These are phyloP conservation scores for Galerina marginata DNA, from an alignment of 768 basidiomycete species.

Conservation along the genomic window DNA sequence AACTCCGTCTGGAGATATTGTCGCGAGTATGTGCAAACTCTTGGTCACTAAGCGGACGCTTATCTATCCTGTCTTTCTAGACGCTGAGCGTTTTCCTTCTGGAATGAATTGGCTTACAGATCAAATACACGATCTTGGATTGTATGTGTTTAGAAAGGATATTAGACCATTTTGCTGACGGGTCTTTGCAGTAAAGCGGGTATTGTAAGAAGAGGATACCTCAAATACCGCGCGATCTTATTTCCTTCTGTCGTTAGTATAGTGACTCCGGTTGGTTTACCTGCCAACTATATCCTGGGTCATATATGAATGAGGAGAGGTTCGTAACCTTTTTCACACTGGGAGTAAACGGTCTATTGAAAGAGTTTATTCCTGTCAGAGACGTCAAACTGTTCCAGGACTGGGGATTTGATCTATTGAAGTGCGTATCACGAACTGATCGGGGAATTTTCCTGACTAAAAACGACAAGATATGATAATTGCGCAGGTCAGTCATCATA, in stretches of 20 bases:
- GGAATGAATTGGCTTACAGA: conserved; percentile 65
- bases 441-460: background rate
- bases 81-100: conserved; percentile 54
- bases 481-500: conserved; percentile 47
- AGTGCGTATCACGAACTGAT: conserved; percentile 41
- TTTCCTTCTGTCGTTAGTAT: conserved; percentile 45
- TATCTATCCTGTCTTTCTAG: conserved; percentile 31
- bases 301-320: conserved; percentile 66
- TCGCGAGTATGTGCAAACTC: conserved; percentile 48
- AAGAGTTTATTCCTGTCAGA: conserved; percentile 30
- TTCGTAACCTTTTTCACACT: conserved; percentile 17
- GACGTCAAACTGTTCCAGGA: conserved; percentile 63
- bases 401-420: conserved; percentile 72
- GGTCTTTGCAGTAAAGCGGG: conserved; percentile 54
- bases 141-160: conserved; percentile 45
- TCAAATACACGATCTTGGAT: conserved; percentile 57
- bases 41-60: background rate
- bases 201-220: conserved; percentile 47
- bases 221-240: background rate
- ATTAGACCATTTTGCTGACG: background rate
- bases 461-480: conserved; percentile 56
- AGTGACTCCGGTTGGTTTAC: conserved; percentile 75
- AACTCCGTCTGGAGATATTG: conserved; percentile 55
- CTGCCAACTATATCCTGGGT: conserved; percentile 68
- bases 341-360: background rate